Conservation (phyloP, 371 early-diverging fungal genomes). For the Rhizopus sp. region DNA sequence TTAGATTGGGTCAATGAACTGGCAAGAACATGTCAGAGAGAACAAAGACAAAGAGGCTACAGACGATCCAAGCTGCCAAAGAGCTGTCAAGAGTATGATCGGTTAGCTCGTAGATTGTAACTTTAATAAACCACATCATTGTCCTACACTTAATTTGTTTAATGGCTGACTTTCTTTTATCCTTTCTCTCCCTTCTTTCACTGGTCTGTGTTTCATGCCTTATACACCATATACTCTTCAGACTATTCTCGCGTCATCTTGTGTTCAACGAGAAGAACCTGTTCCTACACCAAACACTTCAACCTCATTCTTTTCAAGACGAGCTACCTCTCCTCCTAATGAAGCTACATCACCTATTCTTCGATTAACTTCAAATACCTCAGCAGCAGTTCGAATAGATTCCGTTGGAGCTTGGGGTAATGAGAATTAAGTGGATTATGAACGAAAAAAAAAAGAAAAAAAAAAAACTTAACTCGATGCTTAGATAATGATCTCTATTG, state of each 20-base stretch:
- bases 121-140: not conserved
- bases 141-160: not conserved
- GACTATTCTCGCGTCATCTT: conserved; percentile 31
- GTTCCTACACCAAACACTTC: conserved; percentile 19
- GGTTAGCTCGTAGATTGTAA: not conserved
- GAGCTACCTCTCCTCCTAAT: conserved; percentile 31
- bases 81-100: not conserved
- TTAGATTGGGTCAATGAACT: conserved; percentile 37
- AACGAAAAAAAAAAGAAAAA: not conserved
- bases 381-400: conserved; percentile 29
- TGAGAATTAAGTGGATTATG: not conserved
- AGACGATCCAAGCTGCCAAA: not conserved
- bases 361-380: conserved; percentile 24
- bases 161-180: conserved; percentile 1
- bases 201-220: conserved; percentile 29
- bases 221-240: conserved; percentile 53
- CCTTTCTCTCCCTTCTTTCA: not conserved
- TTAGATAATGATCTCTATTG: conserved; percentile 70
- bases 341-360: conserved; percentile 17
- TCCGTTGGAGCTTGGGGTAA: conserved; percentile 64
- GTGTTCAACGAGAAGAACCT: conserved; percentile 24
- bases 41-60: conserved; percentile 28
- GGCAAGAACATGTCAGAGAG: conserved; percentile 34
- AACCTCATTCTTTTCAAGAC: conserved; percentile 36
- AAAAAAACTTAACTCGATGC: conserved; percentile 3